Evolutionary conservation across 2,329 filamentous ascomycete genomes (phyloP).

Genomic region (Ophiostoma perfectum): DNA sequence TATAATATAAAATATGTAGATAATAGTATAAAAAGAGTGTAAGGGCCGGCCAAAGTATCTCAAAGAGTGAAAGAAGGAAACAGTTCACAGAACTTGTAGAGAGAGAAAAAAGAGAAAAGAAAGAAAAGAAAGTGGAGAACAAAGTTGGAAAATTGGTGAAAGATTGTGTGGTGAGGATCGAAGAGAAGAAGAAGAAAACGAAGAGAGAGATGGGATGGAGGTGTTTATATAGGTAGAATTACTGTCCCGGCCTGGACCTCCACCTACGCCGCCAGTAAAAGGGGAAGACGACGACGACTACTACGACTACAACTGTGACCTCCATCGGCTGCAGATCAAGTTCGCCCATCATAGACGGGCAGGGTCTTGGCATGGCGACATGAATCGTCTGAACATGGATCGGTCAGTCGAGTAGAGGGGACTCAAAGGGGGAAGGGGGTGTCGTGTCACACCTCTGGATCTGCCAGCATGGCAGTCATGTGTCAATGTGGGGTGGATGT

Average conservation of each 20-base stretch:
- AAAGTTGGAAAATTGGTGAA: slow-evolving; percentile 15
- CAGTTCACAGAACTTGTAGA: slow-evolving; percentile 27
- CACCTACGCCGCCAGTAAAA: neutral
- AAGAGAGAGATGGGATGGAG: slow-evolving; percentile 10
- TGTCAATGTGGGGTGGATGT: neutral
- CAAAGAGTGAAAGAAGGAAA: slow-evolving; percentile 27
- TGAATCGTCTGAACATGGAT: slow-evolving; percentile 14
- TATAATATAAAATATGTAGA: slow-evolving; percentile 9
- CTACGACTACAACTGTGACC: neutral
- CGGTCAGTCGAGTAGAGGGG: neutral
- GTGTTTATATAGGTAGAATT: neutral
- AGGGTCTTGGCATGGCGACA: slow-evolving; percentile 3
- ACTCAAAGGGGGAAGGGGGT: neutral
- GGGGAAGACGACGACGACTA: neutral
- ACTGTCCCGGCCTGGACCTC: neutral
- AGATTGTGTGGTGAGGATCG: slow-evolving; percentile 23
- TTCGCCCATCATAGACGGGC: neutral
- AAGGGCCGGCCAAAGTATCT: slow-evolving; percentile 15
- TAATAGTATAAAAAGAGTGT: neutral
- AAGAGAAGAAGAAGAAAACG: neutral
- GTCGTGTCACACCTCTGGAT: neutral
- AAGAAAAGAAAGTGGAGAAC: slow-evolving; percentile 22
- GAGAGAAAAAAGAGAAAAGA: slow-evolving; percentile 12
- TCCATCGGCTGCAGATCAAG: slow-evolving; percentile 4
- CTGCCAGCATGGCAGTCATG: neutral